Base-by-base conservation (phyloP, 805 yeast genomes). In the Candida rishiriensis region DNA sequence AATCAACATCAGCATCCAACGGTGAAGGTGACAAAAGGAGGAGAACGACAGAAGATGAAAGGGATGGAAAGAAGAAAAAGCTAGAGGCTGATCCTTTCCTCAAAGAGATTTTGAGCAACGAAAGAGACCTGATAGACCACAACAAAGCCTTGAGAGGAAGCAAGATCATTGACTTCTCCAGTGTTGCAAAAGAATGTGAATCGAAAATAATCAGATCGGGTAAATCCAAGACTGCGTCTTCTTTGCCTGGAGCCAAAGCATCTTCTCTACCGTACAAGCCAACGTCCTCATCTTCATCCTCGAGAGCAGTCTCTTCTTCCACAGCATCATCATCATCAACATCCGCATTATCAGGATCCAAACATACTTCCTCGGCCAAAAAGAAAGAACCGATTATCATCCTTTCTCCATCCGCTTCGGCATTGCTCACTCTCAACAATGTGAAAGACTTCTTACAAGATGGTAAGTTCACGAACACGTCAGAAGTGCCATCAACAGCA, bases 341-440 rank as follows among this genome's bases (percentile, higher is more conserved):
- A 17, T 9, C 41, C 15, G n/a, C 48, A 29, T 16, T 39, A 15
- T 34, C 49, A 18, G 15, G 47, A 8, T 14, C 51, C 2, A 15
- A 35, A 12, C 34, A 18, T 28, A 42, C 45, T n/a, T 36, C 50
- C 3, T 18, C 54, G 2, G 17, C 44, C 3, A 59, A 54, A 40
- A 54, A 57, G 38, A 69, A 66, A 45, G 87, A 80, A 48, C 95
- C 95, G 18, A 84, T 86, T 53, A 83, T 86, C 44, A 63, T 86
- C 36, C 69, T 86, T 28, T 84, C 93, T 12, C 91, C 95, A 4
- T 81, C 93, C 9, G 86, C 93, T 0, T 81, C 91, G 4, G 76
- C 90, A 0, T 65, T 86, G 18, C 54, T 86, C 40, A 79, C 83
- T 9, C 73, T 83, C 74, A 59, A 73, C 29, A 85, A 85, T 56